A percentile compares a stretch with the other conserved stretches of the same genome.
Conservation (phyloP, 768 basidiomycete species). For the Suillus fuscotomentosus region DNA sequence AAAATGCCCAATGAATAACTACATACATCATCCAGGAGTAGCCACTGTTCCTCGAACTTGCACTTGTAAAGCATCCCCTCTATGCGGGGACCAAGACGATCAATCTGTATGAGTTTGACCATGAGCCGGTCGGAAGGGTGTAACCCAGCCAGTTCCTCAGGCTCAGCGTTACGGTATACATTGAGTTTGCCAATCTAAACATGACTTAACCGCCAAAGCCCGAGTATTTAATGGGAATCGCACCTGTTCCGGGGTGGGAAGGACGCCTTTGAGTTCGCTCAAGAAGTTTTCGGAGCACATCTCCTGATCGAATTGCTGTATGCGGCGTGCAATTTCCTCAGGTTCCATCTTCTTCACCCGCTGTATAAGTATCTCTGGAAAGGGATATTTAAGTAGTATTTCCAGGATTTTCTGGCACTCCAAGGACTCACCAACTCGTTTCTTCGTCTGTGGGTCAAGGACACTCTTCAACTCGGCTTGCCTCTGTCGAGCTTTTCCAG, state of each 20-base stretch:
- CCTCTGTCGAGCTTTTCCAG: slow-evolving; percentile 66
- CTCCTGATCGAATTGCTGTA: slow-evolving; percentile 83
- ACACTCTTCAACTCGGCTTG: slow-evolving; percentile 90
- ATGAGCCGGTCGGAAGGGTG: slow-evolving; percentile 95
- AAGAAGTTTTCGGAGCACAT: slow-evolving; percentile 89
- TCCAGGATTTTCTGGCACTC: neutral
- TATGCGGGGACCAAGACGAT: slow-evolving; percentile 82
- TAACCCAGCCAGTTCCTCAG: slow-evolving; percentile 82
- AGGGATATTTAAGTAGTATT: neutral
- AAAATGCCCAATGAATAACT: neutral
- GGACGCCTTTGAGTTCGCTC: slow-evolving; percentile 80
- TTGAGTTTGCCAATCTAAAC: slow-evolving; percentile 83
- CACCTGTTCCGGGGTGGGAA: slow-evolving; percentile 92
- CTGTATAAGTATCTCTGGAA: slow-evolving; percentile 87
- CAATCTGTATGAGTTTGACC: slow-evolving; percentile 95
- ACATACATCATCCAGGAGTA: slow-evolving; percentile 77
- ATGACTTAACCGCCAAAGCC: neutral
- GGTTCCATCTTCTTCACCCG: slow-evolving; percentile 80
- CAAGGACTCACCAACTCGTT: slow-evolving; percentile 77
- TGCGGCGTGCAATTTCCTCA: slow-evolving; percentile 80
- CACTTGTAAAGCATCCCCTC: slow-evolving; percentile 95
- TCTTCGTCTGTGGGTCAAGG: slow-evolving; percentile 87
- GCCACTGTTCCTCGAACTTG: slow-evolving; percentile 83
- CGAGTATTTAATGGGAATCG: slow-evolving; percentile 8
- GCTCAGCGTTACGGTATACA: slow-evolving; percentile 82